These are phyloP conservation scores for Stachybotrys echinatus DNA, from an alignment of 2,329 filamentous ascomycete species.

Conservation along the genomic window DNA sequence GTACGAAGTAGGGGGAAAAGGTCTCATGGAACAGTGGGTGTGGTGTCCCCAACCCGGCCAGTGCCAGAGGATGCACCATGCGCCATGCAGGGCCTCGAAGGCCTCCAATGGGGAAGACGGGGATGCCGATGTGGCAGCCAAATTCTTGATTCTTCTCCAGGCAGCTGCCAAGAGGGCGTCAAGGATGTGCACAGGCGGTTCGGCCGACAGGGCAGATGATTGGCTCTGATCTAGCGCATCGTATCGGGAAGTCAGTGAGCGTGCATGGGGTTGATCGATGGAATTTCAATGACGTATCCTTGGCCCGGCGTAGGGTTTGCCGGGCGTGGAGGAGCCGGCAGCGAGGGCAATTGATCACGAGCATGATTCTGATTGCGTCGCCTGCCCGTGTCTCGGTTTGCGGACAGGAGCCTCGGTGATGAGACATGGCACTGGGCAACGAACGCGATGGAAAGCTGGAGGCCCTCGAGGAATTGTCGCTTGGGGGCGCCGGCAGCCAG, in stretches of 20 bases:
- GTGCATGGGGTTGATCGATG: background rate
- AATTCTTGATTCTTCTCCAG: background rate
- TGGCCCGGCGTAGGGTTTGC: too few relatives aligned
- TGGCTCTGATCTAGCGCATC: background rate
- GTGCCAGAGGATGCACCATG: too few relatives aligned
- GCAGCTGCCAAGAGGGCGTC: background rate
- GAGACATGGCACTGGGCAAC: too few relatives aligned
- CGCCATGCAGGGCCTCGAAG: background rate
- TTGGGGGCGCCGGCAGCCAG: too few relatives aligned
- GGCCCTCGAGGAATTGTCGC: too few relatives aligned
- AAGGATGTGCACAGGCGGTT: background rate
- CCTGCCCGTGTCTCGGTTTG: too few relatives aligned
- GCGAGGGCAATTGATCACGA: background rate
- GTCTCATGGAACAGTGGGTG: background rate
- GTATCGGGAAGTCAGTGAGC: background rate
- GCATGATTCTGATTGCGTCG: too few relatives aligned
- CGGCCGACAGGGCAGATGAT: background rate
- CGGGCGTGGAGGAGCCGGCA: too few relatives aligned
- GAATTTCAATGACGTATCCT: background rate
- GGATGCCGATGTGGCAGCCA: background rate
- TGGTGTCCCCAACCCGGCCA: too few relatives aligned
- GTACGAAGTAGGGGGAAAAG: too few relatives aligned
- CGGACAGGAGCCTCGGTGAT: too few relatives aligned
- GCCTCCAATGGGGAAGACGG: background rate
- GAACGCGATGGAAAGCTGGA: too few relatives aligned